phyloP scores from a whole-genome alignment of 345 rosid species.

The Gossypium thurberi region DNA sequence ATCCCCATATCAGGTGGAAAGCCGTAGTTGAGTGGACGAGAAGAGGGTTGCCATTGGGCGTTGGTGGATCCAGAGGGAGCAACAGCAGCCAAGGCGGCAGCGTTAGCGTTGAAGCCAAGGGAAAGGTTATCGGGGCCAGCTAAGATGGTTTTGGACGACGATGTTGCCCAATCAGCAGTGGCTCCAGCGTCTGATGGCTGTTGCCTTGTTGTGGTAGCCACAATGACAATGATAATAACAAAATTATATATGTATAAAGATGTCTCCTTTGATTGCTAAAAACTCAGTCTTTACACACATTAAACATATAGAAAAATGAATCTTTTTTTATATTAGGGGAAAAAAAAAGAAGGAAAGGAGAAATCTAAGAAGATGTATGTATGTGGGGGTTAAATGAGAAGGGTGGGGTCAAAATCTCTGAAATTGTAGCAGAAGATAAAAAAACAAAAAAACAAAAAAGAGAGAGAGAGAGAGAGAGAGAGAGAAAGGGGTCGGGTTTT shows the following conservation, averaged over 20 bases:
- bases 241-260: background rate
- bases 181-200: conserved; percentile 82
- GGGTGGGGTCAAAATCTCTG: conserved; percentile 31
- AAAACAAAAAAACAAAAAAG: background rate
- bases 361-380: conserved; percentile 22
- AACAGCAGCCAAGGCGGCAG: conserved; percentile 32
- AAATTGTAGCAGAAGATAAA: conserved; percentile 21
- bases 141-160: conserved; percentile 49
- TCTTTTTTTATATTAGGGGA: background rate
- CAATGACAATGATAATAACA: conserved; percentile 43
- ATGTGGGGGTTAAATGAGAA: conserved; percentile 30
- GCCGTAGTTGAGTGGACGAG: conserved; percentile 45
- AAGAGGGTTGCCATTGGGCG: conserved; percentile 36
- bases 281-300: background rate
- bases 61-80: conserved; percentile 28
- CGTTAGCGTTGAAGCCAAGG: conserved; percentile 92
- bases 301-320: background rate
- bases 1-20: conserved; percentile 73
- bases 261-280: background rate
- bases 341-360: background rate
- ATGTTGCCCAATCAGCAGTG: conserved; percentile 77
- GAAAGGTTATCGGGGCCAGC: conserved; percentile 79
- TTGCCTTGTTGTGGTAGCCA: conserved; percentile 97
- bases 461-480: background rate
- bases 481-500: background rate